Base-by-base conservation (phyloP, 225 moss, liverwort and hornwort genomes). In the Antitrichia curtipendula region DNA sequence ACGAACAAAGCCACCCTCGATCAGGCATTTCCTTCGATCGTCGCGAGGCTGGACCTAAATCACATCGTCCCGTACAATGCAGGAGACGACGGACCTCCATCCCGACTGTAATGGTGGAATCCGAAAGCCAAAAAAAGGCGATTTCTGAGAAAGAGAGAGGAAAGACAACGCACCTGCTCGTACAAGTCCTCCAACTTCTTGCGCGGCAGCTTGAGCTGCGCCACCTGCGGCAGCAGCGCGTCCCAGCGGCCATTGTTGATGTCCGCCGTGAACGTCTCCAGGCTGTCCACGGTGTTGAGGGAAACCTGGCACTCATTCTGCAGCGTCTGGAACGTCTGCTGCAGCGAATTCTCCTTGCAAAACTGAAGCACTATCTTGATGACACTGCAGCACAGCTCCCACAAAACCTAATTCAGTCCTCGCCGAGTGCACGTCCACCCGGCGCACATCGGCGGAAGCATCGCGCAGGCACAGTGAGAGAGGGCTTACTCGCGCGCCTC, bases 231-330 rank as follows among this genome's bases (percentile, higher is more conserved):
- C 79, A 98, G 85, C 92, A 98, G 94, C 53, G 95, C 96, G 90
- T 98, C 98, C 97, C 97, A 98, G 72, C 98, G 95, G 4, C 98
- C 97, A 93, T 97, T 97, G 89, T 98, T 98, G 90, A 98, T 95
- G 88, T 98, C 98, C 53, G 97, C 95, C 43, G 92, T 88, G 86
- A 98, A 96, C 52, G 98, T 97, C 93, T 98, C 97, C 23, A 97
- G 93, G 87, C 97, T 97, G 92, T 98, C 97, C 83, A 98, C 98
- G 66, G 98, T 98, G 86, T 97, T 98, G 61, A 98, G 91, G 32
- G 97, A 98, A 47, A 98, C 98, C 87, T 98, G 98, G 90, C 98
- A 98, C 90, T 98, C 98, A 92, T 96, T 98, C 89, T 98, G 97
- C 86, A 98, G 95, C 69, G 98, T 98, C 91, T 97, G 98, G 81